Percentiles rank a stretch among this genome's conserved stretches.
Evolutionary conservation across 169 alveolate species (phyloP).

Genomic region (Cystoisospora suis): DNA sequence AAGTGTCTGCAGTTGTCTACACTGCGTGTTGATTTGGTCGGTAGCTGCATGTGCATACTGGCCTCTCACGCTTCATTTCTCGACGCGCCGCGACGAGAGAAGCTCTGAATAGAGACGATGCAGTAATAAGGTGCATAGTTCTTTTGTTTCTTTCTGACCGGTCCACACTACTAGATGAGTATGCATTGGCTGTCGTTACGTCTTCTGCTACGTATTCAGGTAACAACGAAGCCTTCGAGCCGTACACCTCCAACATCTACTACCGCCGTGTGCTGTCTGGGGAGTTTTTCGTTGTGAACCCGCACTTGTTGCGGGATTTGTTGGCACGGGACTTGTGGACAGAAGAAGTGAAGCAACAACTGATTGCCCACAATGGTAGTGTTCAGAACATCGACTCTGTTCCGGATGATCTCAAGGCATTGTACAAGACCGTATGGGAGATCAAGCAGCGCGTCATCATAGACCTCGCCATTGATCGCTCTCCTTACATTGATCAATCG

Average conservation of each 20-base stretch:
- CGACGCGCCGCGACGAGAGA: no score
- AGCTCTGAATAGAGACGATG: no score
- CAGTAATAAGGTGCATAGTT: no score
- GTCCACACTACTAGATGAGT: no score
- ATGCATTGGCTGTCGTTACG: no score
- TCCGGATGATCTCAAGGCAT: slow-evolving; percentile 90
- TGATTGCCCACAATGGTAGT: slow-evolving; percentile 95
- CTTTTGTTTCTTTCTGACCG: no score
- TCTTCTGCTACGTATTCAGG: slow-evolving; percentile 67
- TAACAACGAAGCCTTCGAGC: slow-evolving; percentile 98
- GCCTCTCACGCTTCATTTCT: no score
- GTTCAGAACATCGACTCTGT: slow-evolving; percentile 90
- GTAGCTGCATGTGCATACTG: no score
- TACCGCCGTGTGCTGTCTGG: slow-evolving; percentile 98
- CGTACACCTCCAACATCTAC: slow-evolving; percentile 97
- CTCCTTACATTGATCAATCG: slow-evolving; percentile 69
- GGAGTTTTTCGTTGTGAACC: slow-evolving; percentile 94
- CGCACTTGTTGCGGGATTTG: slow-evolving; percentile 95
- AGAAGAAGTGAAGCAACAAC: slow-evolving; percentile 90
- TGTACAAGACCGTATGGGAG: slow-evolving; percentile 98
- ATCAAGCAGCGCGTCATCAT: slow-evolving; percentile 94
- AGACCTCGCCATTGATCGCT: slow-evolving; percentile 97
- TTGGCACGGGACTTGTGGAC: slow-evolving; percentile 94
- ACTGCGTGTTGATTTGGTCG: no score
- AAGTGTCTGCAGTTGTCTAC: no score